phyloP scores from a whole-genome alignment of 306 rosid genomes.

The Alnus glutinosa region DNA sequence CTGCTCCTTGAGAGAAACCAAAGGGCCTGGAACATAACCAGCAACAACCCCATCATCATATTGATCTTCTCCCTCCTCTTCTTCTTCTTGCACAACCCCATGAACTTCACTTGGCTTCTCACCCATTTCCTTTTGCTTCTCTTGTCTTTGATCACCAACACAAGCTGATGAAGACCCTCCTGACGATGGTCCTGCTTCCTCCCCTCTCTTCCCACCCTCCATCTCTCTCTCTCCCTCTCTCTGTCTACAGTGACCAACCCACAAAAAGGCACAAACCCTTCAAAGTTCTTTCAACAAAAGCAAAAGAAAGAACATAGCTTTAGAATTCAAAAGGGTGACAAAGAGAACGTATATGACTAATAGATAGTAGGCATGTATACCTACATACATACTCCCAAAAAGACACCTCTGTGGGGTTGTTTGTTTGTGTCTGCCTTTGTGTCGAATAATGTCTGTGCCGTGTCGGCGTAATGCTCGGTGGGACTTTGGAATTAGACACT shows the following conservation, averaged over 20 bases:
- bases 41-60: constrained; percentile 20
- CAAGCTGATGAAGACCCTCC: constrained; percentile 36
- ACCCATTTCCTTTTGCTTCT: constrained; percentile 34
- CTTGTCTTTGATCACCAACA: constrained; percentile 35
- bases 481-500: background rate
- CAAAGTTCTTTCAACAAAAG: constrained; percentile 5
- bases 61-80: constrained; percentile 43
- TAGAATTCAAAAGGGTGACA: background rate
- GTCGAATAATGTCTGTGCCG: background rate
- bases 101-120: constrained; percentile 36
- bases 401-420: background rate
- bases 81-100: constrained; percentile 36
- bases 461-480: background rate
- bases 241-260: background rate
- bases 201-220: constrained; percentile 63
- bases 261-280: constrained; percentile 1
- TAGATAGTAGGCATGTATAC: background rate
- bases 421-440: background rate
- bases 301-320: background rate
- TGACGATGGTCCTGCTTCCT: constrained; percentile 72
- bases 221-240: constrained; percentile 29
- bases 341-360: background rate
- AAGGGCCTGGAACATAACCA: constrained; percentile 81
- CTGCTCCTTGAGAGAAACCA: constrained; percentile 90
- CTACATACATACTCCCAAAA: background rate